Conservation (phyloP, 371 early-diverging fungal genomes). For the Entomophthora muscae region DNA sequence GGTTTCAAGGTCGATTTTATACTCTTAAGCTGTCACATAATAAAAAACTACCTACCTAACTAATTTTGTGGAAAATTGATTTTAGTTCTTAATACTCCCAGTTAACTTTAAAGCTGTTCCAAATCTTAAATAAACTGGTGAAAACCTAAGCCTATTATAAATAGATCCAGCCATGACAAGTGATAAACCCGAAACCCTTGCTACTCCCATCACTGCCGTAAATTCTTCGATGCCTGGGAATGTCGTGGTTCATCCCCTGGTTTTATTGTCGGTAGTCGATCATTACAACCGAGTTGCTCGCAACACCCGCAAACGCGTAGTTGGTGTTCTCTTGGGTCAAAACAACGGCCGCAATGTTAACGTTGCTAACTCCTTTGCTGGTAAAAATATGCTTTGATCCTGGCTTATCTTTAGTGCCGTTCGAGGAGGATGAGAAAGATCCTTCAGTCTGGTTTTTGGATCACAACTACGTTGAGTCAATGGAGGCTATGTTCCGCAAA, state of each 20-base stretch:
- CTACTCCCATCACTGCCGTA: too few species aligned
- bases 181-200: too few species aligned
- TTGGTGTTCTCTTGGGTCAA: slow-evolving; percentile 98
- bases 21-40: too few species aligned
- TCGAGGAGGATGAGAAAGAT: slow-evolving; percentile 97
- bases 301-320: slow-evolving; percentile 92
- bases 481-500: slow-evolving; percentile 99
- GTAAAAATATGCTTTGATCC: slow-evolving; percentile 24
- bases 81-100: too few species aligned
- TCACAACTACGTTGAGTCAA: slow-evolving; percentile 97
- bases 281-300: slow-evolving; percentile 97
- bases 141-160: too few species aligned
- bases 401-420: slow-evolving; percentile 62
- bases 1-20: too few species aligned
- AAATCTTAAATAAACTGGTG: too few species aligned
- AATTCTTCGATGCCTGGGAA: slow-evolving; percentile 7
- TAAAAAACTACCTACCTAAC: too few species aligned
- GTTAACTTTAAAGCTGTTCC: too few species aligned
- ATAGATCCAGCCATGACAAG: too few species aligned
- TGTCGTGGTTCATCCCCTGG: slow-evolving; percentile 95
- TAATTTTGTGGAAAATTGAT: too few species aligned
- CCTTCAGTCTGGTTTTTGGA: slow-evolving; percentile 97
- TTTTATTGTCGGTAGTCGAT: slow-evolving; percentile 96
- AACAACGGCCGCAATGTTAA: slow-evolving; percentile 73
- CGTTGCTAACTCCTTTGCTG: slow-evolving; percentile 97